Conservation (phyloP, 2,329 filamentous ascomycete genomes). For the Aspergillus bombycis region DNA sequence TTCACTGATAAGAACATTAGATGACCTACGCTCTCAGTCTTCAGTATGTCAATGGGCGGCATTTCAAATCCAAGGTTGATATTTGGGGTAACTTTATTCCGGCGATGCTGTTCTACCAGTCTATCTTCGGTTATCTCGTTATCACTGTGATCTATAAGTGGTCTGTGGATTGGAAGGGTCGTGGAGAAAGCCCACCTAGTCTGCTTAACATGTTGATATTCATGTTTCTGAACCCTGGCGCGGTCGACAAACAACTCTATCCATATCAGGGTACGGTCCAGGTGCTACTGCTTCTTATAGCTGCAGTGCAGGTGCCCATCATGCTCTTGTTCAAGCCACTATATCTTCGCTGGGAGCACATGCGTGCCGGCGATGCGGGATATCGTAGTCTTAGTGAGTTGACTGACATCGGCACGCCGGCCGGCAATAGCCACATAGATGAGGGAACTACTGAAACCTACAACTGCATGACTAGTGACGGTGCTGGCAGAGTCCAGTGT, state of each 20-base stretch:
- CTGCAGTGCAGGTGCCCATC: conserved; percentile 83
- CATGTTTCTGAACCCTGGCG: conserved; percentile 94
- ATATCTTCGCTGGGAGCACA: conserved; percentile 88
- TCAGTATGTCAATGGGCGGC: conserved; percentile 87
- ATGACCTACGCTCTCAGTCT: conserved; percentile 98
- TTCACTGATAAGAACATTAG: too few relatives aligned
- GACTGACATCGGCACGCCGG: too few relatives aligned
- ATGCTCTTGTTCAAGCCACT: conserved; percentile 94
- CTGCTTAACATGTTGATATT: conserved; percentile 99
- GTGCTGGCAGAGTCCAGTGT: too few relatives aligned
- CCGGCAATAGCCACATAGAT: too few relatives aligned
- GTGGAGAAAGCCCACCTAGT: conserved; percentile 72
- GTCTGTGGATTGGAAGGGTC: conserved; percentile 81
- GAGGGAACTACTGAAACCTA: too few relatives aligned
- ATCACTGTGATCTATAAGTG: conserved; percentile 97
- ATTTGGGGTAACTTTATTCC: conserved; percentile 97
- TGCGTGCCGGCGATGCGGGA: too few relatives aligned
- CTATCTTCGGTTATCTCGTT: conserved; percentile 97
- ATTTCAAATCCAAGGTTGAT: conserved; percentile 93
- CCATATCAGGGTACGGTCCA: conserved; percentile 76
- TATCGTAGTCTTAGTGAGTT: too few relatives aligned
- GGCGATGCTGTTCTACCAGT: conserved; percentile 99
- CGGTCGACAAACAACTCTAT: conserved; percentile 70
- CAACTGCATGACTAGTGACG: too few relatives aligned
- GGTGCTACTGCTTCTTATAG: conserved; percentile 75